Conservation (phyloP, 2,329 filamentous ascomycete species). For the Exophiala lecanii-corni region DNA sequence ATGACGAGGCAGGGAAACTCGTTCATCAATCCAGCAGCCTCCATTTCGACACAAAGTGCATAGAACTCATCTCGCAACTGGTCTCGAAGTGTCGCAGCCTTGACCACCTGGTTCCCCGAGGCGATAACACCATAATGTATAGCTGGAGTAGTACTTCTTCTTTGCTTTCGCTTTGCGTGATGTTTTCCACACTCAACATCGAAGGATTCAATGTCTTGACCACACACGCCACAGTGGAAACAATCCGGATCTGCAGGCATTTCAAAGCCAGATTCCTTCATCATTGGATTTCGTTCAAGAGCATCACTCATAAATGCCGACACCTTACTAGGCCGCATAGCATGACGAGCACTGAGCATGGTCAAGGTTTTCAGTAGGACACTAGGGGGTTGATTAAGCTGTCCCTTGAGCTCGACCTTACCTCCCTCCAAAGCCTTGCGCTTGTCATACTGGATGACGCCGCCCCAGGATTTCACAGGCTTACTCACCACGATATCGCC, state of each 20-base stretch:
- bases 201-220: not conserved
- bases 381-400: slow-evolving; percentile 20
- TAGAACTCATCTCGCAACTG: not conserved
- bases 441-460: slow-evolving; percentile 27
- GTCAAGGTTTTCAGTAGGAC: slow-evolving; percentile 20
- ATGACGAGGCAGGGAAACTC: slow-evolving; percentile 22
- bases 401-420: slow-evolving; percentile 22
- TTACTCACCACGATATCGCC: slow-evolving; percentile 29
- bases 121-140: slow-evolving; percentile 29
- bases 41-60: slow-evolving; percentile 8
- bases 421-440: slow-evolving; percentile 21
- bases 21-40: slow-evolving; percentile 16
- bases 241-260: not conserved
- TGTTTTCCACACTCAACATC: not conserved
- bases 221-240: not conserved
- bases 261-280: not conserved
- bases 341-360: not conserved
- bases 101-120: slow-evolving; percentile 29
- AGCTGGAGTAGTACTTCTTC: slow-evolving; percentile 4
- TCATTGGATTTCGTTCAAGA: not conserved
- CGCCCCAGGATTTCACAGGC: slow-evolving; percentile 21
- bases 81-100: slow-evolving; percentile 16
- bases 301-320: not conserved
- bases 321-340: not conserved
- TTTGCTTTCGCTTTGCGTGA: slow-evolving; percentile 1